Evolutionary conservation across 108 stramenopile genomes (phyloP), one percentile per base, ranked within the genome.

Genomic region (Cyclotella choctawhatcheeana): DNA sequence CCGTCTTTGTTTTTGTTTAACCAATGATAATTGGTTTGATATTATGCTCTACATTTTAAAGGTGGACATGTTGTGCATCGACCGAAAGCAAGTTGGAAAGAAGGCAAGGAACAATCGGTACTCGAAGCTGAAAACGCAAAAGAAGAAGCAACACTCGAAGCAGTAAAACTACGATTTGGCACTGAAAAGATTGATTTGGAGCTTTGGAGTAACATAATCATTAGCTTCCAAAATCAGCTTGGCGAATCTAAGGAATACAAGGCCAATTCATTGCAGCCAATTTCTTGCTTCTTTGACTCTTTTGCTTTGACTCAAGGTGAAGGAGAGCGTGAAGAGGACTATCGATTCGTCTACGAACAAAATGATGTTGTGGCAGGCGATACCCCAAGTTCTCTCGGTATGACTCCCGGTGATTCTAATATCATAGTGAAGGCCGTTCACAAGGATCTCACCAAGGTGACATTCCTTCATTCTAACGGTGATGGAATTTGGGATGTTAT

Each of bases 41-140:
- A 12, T 40, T 40, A 40, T 40, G 37, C 12, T 8, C 37, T 40
- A 8, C 12, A 6, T 40, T 40, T 50, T 8, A 17, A 52, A 81
- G 34, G 69, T 77, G 53, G 53, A 14, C 53, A 54, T 17, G 25
- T 54, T 27, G 6, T 54, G 4, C 53, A 54, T 27, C 53, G 53
- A 27, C 26, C 18, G 4, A 18, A 20, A 8, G 8, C 48, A 13
- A 67, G 72, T 68, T 71, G 75, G 67, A 24, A 44, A 44, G 30
- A 50, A 66, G 37, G 29, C 14, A 20, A 35, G 4, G 54, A 55
- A 55, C 16, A 17, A 20, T 73, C 85, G n/a, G 88, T 87, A 5
- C 82, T 77, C 67, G 83, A 85, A 44, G 81, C 81, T 31, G 77
- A 87, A 78, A 76, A 87, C n/a, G n/a, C n/a, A n/a, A n/a, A n/a